These are phyloP conservation scores for Verticillium klebahnii DNA, from an alignment of 2,329 filamentous ascomycete species.

Conservation along the genomic window DNA sequence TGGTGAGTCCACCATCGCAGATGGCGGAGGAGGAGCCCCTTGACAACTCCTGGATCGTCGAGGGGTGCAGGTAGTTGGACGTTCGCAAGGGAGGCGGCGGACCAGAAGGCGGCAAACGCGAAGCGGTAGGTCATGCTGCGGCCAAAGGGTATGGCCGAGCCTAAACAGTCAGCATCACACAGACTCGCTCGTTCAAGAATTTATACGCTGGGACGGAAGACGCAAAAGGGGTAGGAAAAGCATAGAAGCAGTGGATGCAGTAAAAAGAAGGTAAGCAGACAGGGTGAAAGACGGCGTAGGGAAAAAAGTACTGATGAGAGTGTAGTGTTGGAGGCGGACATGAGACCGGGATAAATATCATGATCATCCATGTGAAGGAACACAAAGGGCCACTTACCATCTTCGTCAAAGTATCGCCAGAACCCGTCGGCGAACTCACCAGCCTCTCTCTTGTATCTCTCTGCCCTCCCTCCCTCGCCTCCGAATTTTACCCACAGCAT, in stretches of 20 bases:
- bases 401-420: slow-evolving; percentile 35
- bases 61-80: slow-evolving; percentile 27
- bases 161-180: slow-evolving; percentile 15
- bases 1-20: slow-evolving; percentile 69
- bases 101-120: slow-evolving; percentile 36
- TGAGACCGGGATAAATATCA: too few relatives aligned
- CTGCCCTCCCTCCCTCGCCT: slow-evolving; percentile 29
- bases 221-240: not conserved
- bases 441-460: slow-evolving; percentile 27
- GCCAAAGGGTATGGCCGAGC: slow-evolving; percentile 41
- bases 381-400: slow-evolving; percentile 22
- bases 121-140: slow-evolving; percentile 41
- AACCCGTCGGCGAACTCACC: slow-evolving; percentile 29
- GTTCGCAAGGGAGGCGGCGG: slow-evolving; percentile 30
- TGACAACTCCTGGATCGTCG: slow-evolving; percentile 26
- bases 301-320: not conserved
- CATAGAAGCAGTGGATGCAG: not conserved
- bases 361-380: too few relatives aligned
- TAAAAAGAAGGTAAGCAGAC: too few relatives aligned
- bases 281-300: not conserved
- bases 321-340: not conserved
- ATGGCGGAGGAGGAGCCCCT: slow-evolving; percentile 68
- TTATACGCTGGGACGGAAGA: not conserved
- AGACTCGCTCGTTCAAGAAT: not conserved
- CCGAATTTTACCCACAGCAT: slow-evolving; percentile 39